A percentile compares a stretch with the other conserved stretches of the same genome.
These are phyloP conservation scores for Hsuehochloa calcarea DNA, from an alignment of 176 grass and related monocot species.

Conservation along the genomic window DNA sequence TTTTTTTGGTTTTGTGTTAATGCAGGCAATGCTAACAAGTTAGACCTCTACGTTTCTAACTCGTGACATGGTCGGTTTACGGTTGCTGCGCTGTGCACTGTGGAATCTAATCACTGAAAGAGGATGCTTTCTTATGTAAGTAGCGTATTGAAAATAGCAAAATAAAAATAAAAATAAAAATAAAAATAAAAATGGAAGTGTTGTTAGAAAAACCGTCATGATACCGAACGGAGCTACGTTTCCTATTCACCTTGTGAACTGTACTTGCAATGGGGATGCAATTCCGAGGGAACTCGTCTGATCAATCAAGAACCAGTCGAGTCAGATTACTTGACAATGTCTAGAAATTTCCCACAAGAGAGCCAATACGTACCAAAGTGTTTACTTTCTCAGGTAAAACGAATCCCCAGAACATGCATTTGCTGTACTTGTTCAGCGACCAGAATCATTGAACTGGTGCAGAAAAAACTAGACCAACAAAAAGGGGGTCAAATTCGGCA, in stretches of 20 bases:
- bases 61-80: neutral
- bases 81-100: neutral
- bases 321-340: neutral
- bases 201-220: neutral
- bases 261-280: neutral
- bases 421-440: neutral
- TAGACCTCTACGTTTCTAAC: too few species aligned
- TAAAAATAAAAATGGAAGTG: too few species aligned
- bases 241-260: neutral
- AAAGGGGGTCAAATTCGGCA: neutral
- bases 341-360: neutral
- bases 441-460: constrained; percentile 17
- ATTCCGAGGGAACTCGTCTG: neutral
- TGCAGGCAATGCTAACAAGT: neutral
- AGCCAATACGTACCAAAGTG: neutral
- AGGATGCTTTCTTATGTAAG: neutral
- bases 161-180: neutral
- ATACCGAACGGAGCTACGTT: neutral
- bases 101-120: neutral
- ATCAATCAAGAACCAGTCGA: neutral
- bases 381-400: neutral
- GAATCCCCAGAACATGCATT: constrained; percentile 19
- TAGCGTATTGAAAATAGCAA: neutral
- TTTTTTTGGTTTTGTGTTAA: neutral
- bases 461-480: constrained; percentile 15